phyloP scores from a whole-genome alignment of 345 rosid species.

The Arabis alpina region DNA sequence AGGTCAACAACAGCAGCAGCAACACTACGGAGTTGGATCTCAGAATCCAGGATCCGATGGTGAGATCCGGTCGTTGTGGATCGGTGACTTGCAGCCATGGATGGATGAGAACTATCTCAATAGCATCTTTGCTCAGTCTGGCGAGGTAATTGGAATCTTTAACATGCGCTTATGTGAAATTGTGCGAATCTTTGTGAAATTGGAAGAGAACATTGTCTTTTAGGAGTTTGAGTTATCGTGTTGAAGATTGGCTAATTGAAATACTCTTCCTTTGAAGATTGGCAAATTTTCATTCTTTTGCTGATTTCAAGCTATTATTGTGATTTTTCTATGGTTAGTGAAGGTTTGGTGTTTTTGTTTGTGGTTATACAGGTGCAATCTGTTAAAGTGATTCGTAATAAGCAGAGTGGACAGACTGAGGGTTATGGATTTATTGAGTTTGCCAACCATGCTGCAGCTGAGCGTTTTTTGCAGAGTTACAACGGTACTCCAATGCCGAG shows the following conservation, averaged over 20 bases:
- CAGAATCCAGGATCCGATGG: constrained; percentile 43
- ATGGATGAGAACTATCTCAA: constrained; percentile 89
- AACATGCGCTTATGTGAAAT: neutral
- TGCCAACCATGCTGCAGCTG: constrained; percentile 68
- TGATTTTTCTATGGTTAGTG: no score
- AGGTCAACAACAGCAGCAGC: constrained; percentile 36
- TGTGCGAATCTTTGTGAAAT: neutral
- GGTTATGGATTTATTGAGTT: constrained; percentile 96
- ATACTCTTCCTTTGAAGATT: no score
- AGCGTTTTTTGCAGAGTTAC: constrained; percentile 73
- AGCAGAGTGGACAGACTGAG: constrained; percentile 63
- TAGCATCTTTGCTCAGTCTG: constrained; percentile 56
- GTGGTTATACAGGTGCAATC: constrained; percentile 51
- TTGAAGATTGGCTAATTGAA: neutral
- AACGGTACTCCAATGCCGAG: constrained; percentile 81
- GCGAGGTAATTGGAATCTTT: constrained; percentile 58
- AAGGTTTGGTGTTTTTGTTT: no score
- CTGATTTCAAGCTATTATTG: neutral
- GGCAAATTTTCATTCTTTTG: neutral
- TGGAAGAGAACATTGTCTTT: neutral
- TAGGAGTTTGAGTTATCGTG: neutral
- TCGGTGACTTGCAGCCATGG: constrained; percentile 90
- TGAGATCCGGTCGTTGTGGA: constrained; percentile 83
- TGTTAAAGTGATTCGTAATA: constrained; percentile 87
- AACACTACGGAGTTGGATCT: constrained; percentile 47